These are phyloP conservation scores for Diversispora eburnea DNA, from an alignment of 192 early-diverging fungal genomes.

Conservation along the genomic window DNA sequence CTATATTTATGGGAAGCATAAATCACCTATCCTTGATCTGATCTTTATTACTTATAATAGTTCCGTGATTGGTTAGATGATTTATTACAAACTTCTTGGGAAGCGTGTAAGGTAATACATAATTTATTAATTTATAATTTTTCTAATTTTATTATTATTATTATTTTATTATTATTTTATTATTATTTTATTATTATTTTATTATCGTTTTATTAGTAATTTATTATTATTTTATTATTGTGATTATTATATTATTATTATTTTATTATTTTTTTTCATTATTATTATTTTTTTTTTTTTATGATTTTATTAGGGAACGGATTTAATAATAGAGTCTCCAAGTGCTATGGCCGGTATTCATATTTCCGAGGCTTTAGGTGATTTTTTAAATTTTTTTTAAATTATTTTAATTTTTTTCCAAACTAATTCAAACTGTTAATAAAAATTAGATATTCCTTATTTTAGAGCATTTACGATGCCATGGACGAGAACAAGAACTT, in stretches of 20 bases:
- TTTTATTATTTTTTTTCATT: neutral
- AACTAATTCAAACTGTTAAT: constrained; percentile 2
- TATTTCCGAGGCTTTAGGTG: constrained; percentile 57
- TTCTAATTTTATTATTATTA: neutral
- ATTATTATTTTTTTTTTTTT: no score
- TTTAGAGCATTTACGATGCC: constrained; percentile 71
- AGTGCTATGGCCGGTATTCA: constrained; percentile 67
- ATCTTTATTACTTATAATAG: constrained; percentile 26
- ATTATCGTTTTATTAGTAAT: no score
- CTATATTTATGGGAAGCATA: neutral
- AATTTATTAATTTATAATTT: neutral
- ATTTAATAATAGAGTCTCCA: constrained; percentile 67
- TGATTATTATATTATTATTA: neutral
- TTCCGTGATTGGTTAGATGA: constrained; percentile 65
- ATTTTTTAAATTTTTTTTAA: neutral
- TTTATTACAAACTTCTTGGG: constrained; percentile 52
- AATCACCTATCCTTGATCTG: no score
- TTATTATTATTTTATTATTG: no score
- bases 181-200: no score
- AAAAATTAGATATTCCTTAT: constrained; percentile 52
- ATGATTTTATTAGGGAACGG: constrained; percentile 39
- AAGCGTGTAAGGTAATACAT: constrained; percentile 43
- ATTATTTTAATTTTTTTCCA: neutral
- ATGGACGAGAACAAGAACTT: constrained; percentile 69
- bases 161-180: no score